Base-by-base conservation (phyloP, 2,329 filamentous ascomycete genomes). In the Penicillium sp. region DNA sequence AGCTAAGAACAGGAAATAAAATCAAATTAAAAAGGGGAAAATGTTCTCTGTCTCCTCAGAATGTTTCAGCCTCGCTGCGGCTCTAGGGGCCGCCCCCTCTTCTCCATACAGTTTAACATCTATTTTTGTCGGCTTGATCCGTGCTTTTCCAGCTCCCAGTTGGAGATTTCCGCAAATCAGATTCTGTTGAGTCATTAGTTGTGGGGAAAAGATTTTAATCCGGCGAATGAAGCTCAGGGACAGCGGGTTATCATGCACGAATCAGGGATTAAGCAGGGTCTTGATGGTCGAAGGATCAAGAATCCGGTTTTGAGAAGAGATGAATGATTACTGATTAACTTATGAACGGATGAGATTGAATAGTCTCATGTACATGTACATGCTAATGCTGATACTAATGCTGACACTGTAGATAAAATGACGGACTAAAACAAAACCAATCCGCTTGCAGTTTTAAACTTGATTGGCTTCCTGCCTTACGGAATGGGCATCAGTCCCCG, bases 41-140 rank as follows among this genome's bases (percentile, higher is more conserved):
- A 12, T 14, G 25, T 9, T 26, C n/a, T 23, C n/a, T 41, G 26
- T 41, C 45, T 33, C 46, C 46, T 27, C 31, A 40, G 29, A 31
- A 33, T 44, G 59, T 64, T 60, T 63, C 60, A 62, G 57, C 62
- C 53, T 59, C 50, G 45, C 56, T 63, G 59, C 62, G 62, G 62
- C 62, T 65, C 62, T 57, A 40, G 45, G 20, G 20, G 49, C 23
- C 56, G 53, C 51, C 54, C 29, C 41, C 44, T 26, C 46, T 40
- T 29, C 43, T 45, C 43, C 43, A 45, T 26, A 29, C 6, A 18
- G 22, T 37, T 8, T n/a, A 46, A 20, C 49, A 47, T 29, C 50
- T 54, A 50, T 50, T 59, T 57, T 53, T 49, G 54, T 49, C 26
- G 45, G 45, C 14, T 27, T 49, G 46, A 49, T 18, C 31, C 46